Conservation (phyloP, 805 yeast genomes). For the Kluyveromyces wickerhamii region DNA sequence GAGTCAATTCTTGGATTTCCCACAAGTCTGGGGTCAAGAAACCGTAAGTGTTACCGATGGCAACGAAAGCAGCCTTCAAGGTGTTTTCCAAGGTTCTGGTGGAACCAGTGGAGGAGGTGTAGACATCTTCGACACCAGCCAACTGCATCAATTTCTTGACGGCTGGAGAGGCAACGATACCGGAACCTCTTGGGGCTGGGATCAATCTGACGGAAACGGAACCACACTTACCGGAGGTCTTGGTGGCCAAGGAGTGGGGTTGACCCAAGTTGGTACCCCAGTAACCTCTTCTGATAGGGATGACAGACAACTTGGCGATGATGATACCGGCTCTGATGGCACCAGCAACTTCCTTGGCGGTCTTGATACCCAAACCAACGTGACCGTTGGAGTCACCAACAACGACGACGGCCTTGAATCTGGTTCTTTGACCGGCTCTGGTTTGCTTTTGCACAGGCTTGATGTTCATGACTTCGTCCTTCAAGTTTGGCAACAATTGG, state of each 20-base stretch:
- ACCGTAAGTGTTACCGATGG: conserved; percentile 99
- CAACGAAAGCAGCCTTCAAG: conserved; percentile 98
- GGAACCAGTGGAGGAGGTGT: conserved; percentile 97
- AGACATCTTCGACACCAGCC: conserved; percentile 99
- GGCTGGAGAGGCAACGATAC: conserved; percentile 99
- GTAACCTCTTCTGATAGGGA: conserved; percentile 99
- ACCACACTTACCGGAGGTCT: conserved; percentile 99
- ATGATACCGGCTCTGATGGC: conserved; percentile 99
- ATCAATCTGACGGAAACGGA: conserved; percentile 96
- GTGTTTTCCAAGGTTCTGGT: conserved; percentile 99
- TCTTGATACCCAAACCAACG: conserved; percentile 99
- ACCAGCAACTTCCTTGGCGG: conserved; percentile 99
- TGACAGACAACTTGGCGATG: conserved; percentile 97
- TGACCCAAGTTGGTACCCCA: conserved; percentile 99
- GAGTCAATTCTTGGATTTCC: conserved; percentile 74
- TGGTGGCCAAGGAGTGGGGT: conserved; percentile 97
- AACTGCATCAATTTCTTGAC: conserved; percentile 98
- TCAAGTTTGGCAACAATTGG: conserved; percentile 87
- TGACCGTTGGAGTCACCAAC: conserved; percentile 99
- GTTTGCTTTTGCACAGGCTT: conserved; percentile 99
- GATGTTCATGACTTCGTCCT: conserved; percentile 99
- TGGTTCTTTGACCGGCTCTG: conserved; percentile 99
- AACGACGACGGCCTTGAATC: conserved; percentile 99
- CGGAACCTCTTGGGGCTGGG: conserved; percentile 99
- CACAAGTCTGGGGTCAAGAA: conserved; percentile 99